Conservation (phyloP, 768 basidiomycete species). For the Tremella fuciformis region DNA sequence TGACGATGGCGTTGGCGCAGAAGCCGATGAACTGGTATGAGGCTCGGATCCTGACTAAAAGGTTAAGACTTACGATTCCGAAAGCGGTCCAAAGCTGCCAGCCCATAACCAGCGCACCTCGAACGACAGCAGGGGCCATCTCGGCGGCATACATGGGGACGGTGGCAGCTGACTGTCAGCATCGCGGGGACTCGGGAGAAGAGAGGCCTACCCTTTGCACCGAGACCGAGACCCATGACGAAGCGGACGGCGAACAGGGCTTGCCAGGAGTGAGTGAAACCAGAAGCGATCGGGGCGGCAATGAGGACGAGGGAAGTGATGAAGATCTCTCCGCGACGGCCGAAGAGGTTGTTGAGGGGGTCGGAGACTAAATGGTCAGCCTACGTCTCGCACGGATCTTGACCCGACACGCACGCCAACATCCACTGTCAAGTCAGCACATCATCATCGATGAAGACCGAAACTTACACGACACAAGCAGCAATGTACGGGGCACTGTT, state of each 20-base stretch:
- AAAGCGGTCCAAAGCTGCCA: conserved; percentile 60
- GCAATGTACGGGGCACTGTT: conserved; percentile 37
- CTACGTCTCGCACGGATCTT: conserved; percentile 57
- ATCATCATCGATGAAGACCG: conserved; percentile 13
- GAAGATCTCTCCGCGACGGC: conserved; percentile 61
- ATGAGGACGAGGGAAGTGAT: conserved; percentile 55
- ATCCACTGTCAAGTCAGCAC: background rate
- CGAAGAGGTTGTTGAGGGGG: conserved; percentile 61
- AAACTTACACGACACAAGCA: conserved; percentile 19
- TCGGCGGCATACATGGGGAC: conserved; percentile 20
- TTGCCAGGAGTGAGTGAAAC: conserved; percentile 31
- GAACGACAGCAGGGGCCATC: conserved; percentile 72
- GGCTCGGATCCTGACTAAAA: background rate
- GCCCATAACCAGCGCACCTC: conserved; percentile 87
- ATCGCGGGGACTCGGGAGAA: conserved; percentile 34
- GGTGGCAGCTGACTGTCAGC: conserved; percentile 1
- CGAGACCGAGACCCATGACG: conserved; percentile 41
- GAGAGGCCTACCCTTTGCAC: conserved; percentile 45
- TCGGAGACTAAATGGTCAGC: conserved; percentile 59
- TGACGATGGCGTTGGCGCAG: conserved; percentile 50
- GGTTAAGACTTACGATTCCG: conserved; percentile 24
- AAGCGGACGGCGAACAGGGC: conserved; percentile 28
- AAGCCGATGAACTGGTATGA: conserved; percentile 47
- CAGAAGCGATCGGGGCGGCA: conserved; percentile 48
- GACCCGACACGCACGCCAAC: conserved; percentile 54